phyloP scores from a whole-genome alignment of 192 early-diverging fungal species.

The Linnemannia elongata region DNA sequence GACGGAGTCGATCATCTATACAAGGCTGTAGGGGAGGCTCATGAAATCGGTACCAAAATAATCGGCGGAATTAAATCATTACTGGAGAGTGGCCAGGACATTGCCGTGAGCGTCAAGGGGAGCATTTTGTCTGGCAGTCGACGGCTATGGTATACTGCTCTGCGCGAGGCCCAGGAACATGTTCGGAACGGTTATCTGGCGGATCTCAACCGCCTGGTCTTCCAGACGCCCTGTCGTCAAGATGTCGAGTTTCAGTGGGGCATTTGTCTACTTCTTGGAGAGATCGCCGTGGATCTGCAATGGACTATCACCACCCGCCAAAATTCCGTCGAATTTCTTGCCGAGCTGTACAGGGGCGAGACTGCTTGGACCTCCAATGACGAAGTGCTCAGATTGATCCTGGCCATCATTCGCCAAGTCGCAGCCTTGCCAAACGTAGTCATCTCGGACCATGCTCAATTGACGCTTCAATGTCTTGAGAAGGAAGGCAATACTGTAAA shows the following conservation, averaged over 20 bases:
- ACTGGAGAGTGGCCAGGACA: not conserved
- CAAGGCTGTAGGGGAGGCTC: not conserved
- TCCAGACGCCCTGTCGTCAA: not conserved
- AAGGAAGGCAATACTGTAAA: not conserved
- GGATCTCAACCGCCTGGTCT: not conserved
- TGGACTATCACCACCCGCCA: not conserved
- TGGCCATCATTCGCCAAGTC: not conserved
- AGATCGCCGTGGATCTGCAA: not conserved
- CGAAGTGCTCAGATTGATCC: not conserved
- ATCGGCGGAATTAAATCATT: not conserved
- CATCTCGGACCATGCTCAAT: not conserved
- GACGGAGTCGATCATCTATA: not conserved
- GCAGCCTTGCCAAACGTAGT: not conserved
- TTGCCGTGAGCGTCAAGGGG: not conserved
- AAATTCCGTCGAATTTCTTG: not conserved
- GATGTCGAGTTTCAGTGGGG: not conserved
- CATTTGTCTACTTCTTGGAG: not conserved
- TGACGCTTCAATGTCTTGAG: not conserved
- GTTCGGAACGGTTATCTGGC: not conserved
- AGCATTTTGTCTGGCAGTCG: not conserved
- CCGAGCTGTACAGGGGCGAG: not conserved
- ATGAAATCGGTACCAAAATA: not conserved
- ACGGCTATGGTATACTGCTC: not conserved
- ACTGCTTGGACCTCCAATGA: too few relatives aligned
- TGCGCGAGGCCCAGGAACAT: not conserved